A percentile compares a stretch with the other conserved stretches of the same genome.
Evolutionary conservation across 306 rosid genomes (phyloP).

Genomic region (Inga leiocalycina): DNA sequence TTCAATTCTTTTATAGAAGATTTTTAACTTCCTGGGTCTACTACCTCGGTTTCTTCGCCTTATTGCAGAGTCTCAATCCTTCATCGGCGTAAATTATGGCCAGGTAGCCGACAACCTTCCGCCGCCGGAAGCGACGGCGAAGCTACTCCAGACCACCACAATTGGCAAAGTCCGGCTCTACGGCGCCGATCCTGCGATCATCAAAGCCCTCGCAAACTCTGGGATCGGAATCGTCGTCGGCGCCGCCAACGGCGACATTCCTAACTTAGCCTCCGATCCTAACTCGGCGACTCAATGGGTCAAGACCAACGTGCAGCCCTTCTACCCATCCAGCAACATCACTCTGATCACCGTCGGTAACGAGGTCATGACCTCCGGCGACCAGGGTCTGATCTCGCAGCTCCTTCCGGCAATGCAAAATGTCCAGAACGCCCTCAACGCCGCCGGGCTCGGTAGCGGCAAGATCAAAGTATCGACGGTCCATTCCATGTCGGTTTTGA

Average conservation of each 20-base stretch:
- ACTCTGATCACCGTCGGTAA: slow-evolving; percentile 64
- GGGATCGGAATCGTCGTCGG: slow-evolving; percentile 60
- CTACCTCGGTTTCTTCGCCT: neutral
- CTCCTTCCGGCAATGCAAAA: slow-evolving; percentile 71
- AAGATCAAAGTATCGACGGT: neutral
- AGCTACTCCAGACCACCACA: slow-evolving; percentile 57
- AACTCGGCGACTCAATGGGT: slow-evolving; percentile 68
- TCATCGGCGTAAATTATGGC: slow-evolving; percentile 77
- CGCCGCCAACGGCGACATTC: slow-evolving; percentile 53
- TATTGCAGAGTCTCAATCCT: slow-evolving; percentile 59
- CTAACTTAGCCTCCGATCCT: slow-evolving; percentile 58
- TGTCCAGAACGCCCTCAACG: slow-evolving; percentile 59
- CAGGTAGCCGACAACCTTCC: slow-evolving; percentile 69
- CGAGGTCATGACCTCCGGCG: slow-evolving; percentile 59
- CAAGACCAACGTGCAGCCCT: slow-evolving; percentile 56
- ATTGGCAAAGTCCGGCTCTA: slow-evolving; percentile 56
- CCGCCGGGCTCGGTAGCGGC: slow-evolving; percentile 19
- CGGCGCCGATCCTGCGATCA: slow-evolving; percentile 55
- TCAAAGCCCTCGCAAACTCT: slow-evolving; percentile 61
- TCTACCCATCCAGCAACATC: slow-evolving; percentile 63
- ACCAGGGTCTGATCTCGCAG: slow-evolving; percentile 51
- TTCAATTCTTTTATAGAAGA: neutral
- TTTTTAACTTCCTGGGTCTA: neutral
- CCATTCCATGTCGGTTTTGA: neutral
- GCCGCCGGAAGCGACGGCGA: slow-evolving; percentile 45